Evolutionary conservation across 108 stramenopile species (phyloP).

Genomic region (Fragilariopsis cylindrus): DNA sequence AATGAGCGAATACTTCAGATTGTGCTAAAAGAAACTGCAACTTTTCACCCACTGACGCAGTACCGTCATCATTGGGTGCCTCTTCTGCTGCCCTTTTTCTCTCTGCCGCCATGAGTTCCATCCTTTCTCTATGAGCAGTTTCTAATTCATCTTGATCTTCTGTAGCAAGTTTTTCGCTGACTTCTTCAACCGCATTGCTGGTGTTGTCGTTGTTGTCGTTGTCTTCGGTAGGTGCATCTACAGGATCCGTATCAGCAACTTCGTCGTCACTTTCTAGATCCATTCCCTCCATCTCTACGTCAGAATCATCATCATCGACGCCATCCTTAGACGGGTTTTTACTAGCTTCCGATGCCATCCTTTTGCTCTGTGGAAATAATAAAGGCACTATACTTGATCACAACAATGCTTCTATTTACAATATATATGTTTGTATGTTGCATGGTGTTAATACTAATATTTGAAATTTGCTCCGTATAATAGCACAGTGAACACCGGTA

Average conservation of each 20-base stretch:
- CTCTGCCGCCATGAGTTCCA: conserved; percentile 73
- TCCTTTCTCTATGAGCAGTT: conserved; percentile 61
- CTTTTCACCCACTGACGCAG: conserved; percentile 42
- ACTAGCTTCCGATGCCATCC: background rate
- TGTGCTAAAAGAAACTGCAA: conserved; percentile 93
- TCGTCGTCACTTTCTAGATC: conserved; percentile 57
- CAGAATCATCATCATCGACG: conserved; percentile 46
- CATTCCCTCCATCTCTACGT: conserved; percentile 60
- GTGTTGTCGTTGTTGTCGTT: background rate
- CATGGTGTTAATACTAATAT: too few relatives aligned
- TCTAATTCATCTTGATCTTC: conserved; percentile 59
- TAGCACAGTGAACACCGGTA: too few relatives aligned
- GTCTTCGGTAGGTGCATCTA: conserved; percentile 18
- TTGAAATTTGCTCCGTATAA: too few relatives aligned
- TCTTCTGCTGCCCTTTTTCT: conserved; percentile 30
- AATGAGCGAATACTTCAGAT: conserved; percentile 98
- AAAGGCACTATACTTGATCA: background rate
- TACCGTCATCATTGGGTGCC: conserved; percentile 1
- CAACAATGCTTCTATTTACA: background rate
- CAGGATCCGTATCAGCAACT: conserved; percentile 17
- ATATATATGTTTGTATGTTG: background rate
- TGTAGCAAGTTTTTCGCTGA: conserved; percentile 20
- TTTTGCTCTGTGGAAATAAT: background rate
- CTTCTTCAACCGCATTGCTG: conserved; percentile 28
- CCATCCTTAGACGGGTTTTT: conserved; percentile 11